Evolutionary conservation across 805 yeast species (phyloP).

Genomic region (Ogataea philodendri): DNA sequence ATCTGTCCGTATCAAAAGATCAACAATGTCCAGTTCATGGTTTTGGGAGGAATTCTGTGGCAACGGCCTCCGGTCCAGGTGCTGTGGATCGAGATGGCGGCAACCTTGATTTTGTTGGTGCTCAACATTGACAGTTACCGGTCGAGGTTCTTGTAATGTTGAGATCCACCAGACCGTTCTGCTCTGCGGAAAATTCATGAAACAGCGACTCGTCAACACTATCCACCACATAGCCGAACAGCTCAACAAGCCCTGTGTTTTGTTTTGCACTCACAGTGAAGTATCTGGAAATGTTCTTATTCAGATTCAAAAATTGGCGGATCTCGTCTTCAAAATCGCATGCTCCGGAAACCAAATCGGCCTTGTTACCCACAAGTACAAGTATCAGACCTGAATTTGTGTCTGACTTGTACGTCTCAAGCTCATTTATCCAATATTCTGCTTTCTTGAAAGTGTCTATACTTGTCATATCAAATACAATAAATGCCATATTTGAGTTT

Average conservation of each 20-base stretch:
- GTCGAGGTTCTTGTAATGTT: conserved; percentile 12
- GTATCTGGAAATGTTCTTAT: conserved; percentile 21
- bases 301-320: conserved; percentile 22
- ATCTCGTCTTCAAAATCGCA: conserved; percentile 26
- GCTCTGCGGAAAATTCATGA: conserved; percentile 23
- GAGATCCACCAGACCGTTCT: conserved; percentile 28
- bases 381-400: conserved; percentile 31
- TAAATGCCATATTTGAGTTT: conserved; percentile 78
- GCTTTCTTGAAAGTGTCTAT: conserved; percentile 59
- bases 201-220: conserved; percentile 30
- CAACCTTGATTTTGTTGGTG: conserved; percentile 1
- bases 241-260: conserved; percentile 55
- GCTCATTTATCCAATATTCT: conserved; percentile 86
- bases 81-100: background rate
- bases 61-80: background rate
- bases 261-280: conserved; percentile 66
- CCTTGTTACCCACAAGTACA: conserved; percentile 77
- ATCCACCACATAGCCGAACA: conserved; percentile 38
- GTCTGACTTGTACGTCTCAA: conserved; percentile 37
- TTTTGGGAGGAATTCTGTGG: conserved; percentile 6
- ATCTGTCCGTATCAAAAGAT: conserved; percentile 3
- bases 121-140: conserved; percentile 10
- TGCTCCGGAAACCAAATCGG: conserved; percentile 49
- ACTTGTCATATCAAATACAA: conserved; percentile 81
- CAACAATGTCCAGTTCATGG: conserved; percentile 9